Conservation (phyloP, 306 rosid species). For the Cotoneaster glaucophyllus region DNA sequence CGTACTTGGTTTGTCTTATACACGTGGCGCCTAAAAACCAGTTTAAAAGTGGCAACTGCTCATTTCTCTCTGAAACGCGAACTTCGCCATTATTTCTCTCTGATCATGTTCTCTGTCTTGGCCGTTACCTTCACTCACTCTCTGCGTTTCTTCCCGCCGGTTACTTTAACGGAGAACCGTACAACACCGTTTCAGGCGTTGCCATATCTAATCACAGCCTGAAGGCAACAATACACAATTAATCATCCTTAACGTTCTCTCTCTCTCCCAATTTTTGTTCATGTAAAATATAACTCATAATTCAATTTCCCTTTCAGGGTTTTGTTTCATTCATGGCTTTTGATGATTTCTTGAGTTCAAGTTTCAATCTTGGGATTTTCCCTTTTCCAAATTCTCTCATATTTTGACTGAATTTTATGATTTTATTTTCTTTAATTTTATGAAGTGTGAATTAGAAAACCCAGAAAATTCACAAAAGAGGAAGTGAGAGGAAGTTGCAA, state of each 20-base stretch:
- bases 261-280: not conserved
- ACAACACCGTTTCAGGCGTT: conserved; percentile 3
- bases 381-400: not conserved
- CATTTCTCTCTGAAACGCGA: not conserved
- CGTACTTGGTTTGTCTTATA: not conserved
- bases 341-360: not conserved
- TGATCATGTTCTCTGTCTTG: not conserved
- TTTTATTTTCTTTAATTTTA: not conserved
- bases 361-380: conserved; percentile 1
- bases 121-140: not conserved
- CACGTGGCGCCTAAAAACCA: conserved; percentile 1
- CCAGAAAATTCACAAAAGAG: not conserved
- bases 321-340: not conserved
- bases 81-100: not conserved
- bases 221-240: not conserved
- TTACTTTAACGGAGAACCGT: not conserved
- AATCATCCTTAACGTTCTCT: not conserved
- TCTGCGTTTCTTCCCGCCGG: conserved; percentile 18
- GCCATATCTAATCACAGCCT: not conserved
- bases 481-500: not conserved
- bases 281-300: not conserved
- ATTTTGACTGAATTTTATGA: not conserved
- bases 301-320: not conserved
- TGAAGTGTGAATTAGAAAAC: not conserved
- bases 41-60: not conserved